Base-by-base conservation (phyloP, 805 yeast species). In the Saccharomyces mikatae region DNA sequence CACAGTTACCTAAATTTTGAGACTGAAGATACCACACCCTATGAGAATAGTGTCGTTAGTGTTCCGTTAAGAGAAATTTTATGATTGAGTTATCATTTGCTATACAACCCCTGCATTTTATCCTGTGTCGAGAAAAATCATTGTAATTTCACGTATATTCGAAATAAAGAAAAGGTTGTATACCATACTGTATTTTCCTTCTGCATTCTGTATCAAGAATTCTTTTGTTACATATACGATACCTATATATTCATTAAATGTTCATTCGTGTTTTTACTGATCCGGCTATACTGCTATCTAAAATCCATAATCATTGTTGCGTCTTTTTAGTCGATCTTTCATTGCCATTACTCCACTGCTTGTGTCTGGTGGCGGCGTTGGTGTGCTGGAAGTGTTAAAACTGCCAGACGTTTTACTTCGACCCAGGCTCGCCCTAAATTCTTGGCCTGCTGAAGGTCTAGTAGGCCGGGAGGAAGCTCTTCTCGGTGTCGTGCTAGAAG, bases 1-100 rank as follows among this genome's bases (percentile, higher is more conserved):
- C 94, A 87, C 66, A 76, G 84, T 46, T 88, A 78, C 58, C 66
- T 83, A 59, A 73, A 77, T 51, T 77, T 70, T 50, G 73, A 64
- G 26, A 36, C 22, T 17, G 8, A 8, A 22, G 44, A 59, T 46
- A 22, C 36, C 5, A 21, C 17, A 13, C 10, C 21, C 11, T 28
- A 31, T 36, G 17, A 10, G 32, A 13, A 21, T 26, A 24, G 51
- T n/a, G 32, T 28, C 5, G 14, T 13, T 4, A 47, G 48, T 29
- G 51, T 56, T 17, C 59, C 62, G 13, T 41, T 60, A 26, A 55
- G 68, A 53, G 65, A 62, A 50, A 62, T 64, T 26, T 53, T 64
- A 44, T 64, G 51, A 47, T 29, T 2, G 8, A 10, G n/a, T 11
- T 14, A 14, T 17, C 22, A 21, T 36, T 17, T 36, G 9, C 9